Evolutionary conservation across 805 yeast species (phyloP).

Genomic region (Alloascoidea africana): DNA sequence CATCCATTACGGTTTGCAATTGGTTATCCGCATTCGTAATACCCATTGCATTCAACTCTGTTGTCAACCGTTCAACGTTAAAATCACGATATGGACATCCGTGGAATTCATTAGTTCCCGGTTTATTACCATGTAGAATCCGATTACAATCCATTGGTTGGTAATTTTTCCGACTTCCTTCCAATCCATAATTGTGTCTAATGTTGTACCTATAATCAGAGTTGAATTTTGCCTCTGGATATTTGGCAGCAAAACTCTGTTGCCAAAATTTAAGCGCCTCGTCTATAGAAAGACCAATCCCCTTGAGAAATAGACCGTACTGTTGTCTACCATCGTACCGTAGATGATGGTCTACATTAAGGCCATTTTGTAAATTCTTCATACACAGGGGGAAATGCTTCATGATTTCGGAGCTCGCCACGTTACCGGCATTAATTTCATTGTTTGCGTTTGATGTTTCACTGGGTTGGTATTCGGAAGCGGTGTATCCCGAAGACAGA

Average conservation of each 20-base stretch:
- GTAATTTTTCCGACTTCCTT: constrained; percentile 78
- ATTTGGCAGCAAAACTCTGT: constrained; percentile 42
- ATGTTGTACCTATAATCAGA: constrained; percentile 84
- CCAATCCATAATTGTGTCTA: constrained; percentile 82
- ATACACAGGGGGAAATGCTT: constrained; percentile 78
- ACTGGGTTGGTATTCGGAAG: constrained; percentile 26
- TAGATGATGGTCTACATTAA: constrained; percentile 52
- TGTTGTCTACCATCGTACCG: constrained; percentile 79
- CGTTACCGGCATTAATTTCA: constrained; percentile 19
- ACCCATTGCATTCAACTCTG: constrained; percentile 47
- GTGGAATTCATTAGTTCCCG: constrained; percentile 54
- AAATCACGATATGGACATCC: constrained; percentile 90
- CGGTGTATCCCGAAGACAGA: constrained; percentile 55
- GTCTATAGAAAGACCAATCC: constrained; percentile 75
- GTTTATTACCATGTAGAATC: constrained; percentile 58
- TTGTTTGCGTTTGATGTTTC: constrained; percentile 10
- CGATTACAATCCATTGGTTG: constrained; percentile 76
- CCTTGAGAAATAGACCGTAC: constrained; percentile 70
- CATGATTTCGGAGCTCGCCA: constrained; percentile 17
- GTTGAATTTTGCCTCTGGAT: constrained; percentile 60
- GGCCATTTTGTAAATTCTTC: constrained; percentile 44
- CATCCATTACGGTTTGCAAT: constrained; percentile 47
- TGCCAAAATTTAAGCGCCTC: constrained; percentile 85
- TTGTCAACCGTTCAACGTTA: constrained; percentile 43
- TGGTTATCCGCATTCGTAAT: constrained; percentile 38